These are phyloP conservation scores for Dorcoceras hygrometricum DNA, from an alignment of 257 asterid species.

Conservation along the genomic window DNA sequence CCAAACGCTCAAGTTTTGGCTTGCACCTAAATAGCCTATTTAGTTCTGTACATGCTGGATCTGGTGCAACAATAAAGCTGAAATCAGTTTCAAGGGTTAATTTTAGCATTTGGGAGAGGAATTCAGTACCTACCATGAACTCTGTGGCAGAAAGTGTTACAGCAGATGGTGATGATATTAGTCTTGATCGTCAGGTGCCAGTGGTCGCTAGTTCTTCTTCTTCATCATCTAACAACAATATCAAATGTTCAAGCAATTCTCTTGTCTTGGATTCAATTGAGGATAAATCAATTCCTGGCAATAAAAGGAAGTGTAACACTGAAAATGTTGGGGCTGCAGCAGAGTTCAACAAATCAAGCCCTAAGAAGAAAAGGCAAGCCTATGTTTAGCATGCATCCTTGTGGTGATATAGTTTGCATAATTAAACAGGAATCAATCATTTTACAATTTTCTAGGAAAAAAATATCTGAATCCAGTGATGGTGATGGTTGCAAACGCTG, in stretches of 20 bases:
- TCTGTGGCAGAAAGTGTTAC: constrained; percentile 31
- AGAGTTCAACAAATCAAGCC: constrained; percentile 42
- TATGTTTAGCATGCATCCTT: constrained; percentile 11
- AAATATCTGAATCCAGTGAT: constrained; percentile 35
- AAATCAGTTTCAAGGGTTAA: constrained; percentile 44
- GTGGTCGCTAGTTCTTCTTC: constrained; percentile 25
- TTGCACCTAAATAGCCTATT: constrained; percentile 71
- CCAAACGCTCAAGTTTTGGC: constrained; percentile 69
- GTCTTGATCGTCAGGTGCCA: constrained; percentile 28
- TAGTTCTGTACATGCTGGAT: constrained; percentile 42
- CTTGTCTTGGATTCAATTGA: constrained; percentile 34
- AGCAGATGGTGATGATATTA: constrained; percentile 26
- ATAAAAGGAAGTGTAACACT: constrained; percentile 31
- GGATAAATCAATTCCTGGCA: constrained; percentile 33
- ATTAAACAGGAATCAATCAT: constrained; percentile 20
- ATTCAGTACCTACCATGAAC: constrained; percentile 29
- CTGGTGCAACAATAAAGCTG: constrained; percentile 39
- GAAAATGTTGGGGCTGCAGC: constrained; percentile 33
- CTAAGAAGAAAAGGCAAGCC: constrained; percentile 61
- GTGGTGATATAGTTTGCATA: constrained; percentile 11
- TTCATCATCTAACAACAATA: constrained; percentile 27
- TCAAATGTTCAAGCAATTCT: constrained; percentile 33
- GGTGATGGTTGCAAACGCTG: constrained; percentile 64
- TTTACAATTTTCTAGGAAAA: constrained; percentile 45
- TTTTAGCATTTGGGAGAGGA: constrained; percentile 39